Base-by-base conservation (phyloP, 257 asterid genomes). In the Paulownia fortunei region DNA sequence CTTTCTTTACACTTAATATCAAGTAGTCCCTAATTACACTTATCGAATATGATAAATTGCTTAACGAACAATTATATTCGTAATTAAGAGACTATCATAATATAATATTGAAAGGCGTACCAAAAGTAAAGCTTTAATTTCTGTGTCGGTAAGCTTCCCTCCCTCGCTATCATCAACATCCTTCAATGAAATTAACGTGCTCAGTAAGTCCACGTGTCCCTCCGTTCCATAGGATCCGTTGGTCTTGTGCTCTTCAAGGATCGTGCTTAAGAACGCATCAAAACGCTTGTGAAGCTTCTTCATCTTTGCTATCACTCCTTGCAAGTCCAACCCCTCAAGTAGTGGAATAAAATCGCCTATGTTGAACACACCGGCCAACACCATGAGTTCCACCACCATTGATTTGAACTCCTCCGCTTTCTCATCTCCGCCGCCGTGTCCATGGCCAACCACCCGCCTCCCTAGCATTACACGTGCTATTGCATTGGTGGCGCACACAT, bases 91-190 rank as follows among this genome's bases (percentile, higher is more conserved):
- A n/a, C n/a, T n/a, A n/a, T n/a, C n/a, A n/a, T n/a, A n/a, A n/a
- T n/a, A n/a, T n/a, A n/a, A n/a, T n/a, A n/a, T n/a, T n/a, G 27
- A 26, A 67, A 37, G 0, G 15, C 79, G 1, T 86, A 92, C 99
- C 97, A 94, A 70, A 56, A 94, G 97, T 46, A 94, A 74, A 2
- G 99, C 99, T 84, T 94, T 94, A 30, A 94, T 94, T 61, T 94
- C 98, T 0, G 84, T 88, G 56, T 92, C 94, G 0, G 87, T 89
- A 6, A 94, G 91, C 44, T 30, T 84, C 44, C 87, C 93, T 34
- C 85, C 93, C 0, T 76, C 84, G 0, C 81, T 80, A 13, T 86
- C 90, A 12, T 64, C 93, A 8, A 30, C 86, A 2, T 89, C 92
- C 26, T 87, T 85, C 62, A 87, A 69, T 0, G 94, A 83, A 1